phyloP scores from a whole-genome alignment of 2,329 filamentous ascomycete species.

The Trichoderma arundinaceum region DNA sequence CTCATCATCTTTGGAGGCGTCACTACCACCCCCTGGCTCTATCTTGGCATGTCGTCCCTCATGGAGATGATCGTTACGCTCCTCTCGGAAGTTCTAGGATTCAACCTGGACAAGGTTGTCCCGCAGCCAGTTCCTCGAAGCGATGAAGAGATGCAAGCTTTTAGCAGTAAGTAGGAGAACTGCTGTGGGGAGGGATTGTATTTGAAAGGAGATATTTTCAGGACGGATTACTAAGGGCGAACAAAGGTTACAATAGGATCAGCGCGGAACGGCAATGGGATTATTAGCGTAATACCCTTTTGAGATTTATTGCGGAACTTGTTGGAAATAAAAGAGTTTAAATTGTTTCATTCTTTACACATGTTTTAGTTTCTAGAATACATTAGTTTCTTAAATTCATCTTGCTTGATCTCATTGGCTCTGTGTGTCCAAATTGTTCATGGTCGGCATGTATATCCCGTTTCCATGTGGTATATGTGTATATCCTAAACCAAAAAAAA shows the following conservation, averaged over 20 bases:
- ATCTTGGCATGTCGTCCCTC: slow-evolving; percentile 42
- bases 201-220: neutral
- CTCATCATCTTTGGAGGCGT: slow-evolving; percentile 40
- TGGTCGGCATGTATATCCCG: neutral
- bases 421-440: slow-evolving; percentile 2
- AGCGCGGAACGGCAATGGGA: slow-evolving; percentile 22
- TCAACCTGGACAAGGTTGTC: slow-evolving; percentile 39
- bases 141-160: slow-evolving; percentile 31
- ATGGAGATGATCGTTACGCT: slow-evolving; percentile 45
- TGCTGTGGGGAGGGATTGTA: neutral
- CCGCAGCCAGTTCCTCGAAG: slow-evolving; percentile 25
- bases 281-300: slow-evolving; percentile 15
- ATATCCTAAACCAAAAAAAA: slow-evolving; percentile 13
- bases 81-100: slow-evolving; percentile 42
- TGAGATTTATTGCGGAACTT: neutral
- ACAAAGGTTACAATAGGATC: slow-evolving; percentile 20
- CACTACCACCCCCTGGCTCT: slow-evolving; percentile 41
- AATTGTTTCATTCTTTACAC: neutral
- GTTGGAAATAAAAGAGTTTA: neutral
- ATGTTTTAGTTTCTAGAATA: neutral
- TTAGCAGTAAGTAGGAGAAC: slow-evolving; percentile 21
- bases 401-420: neutral
- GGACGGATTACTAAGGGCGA: slow-evolving; percentile 21
- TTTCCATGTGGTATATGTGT: slow-evolving; percentile 21
- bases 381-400: neutral